Conservation (phyloP, 768 basidiomycete genomes). For the Trametes meyenii region DNA sequence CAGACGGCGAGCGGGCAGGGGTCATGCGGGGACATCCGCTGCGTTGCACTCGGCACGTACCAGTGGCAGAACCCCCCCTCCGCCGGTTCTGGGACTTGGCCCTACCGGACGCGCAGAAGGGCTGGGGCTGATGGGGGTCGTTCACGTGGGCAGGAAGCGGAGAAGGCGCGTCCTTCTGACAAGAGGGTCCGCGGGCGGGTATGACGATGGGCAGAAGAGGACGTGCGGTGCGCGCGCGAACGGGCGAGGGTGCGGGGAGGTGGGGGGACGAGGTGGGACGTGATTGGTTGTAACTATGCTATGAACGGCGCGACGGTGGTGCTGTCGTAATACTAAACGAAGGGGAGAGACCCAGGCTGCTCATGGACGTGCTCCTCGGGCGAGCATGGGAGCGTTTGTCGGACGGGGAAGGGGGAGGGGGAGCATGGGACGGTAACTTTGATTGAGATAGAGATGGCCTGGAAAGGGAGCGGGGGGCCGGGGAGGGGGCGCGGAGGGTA, state of each 20-base stretch:
- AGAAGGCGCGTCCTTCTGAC: conserved; percentile 15
- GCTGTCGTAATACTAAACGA: conserved; percentile 10
- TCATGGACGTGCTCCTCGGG: neutral
- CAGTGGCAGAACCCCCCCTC: neutral
- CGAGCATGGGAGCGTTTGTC: conserved; percentile 6
- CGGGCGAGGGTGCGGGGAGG: neutral
- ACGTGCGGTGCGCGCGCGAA: neutral
- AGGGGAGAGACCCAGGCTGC: neutral
- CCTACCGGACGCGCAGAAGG: conserved; percentile 6
- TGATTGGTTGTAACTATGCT: conserved; percentile 11
- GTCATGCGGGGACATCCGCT: conserved; percentile 6
- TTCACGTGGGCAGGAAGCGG: conserved; percentile 15
- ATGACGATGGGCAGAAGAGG: conserved; percentile 1
- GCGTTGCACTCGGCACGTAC: conserved; percentile 1
- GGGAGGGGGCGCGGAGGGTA: conserved; percentile 2
- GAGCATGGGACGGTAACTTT: conserved; percentile 18
- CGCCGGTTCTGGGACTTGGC: conserved; percentile 12
- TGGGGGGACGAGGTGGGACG: neutral
- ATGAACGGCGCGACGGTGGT: neutral
- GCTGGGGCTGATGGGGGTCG: conserved; percentile 11
- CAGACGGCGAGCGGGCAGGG: neutral
- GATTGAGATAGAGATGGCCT: conserved; percentile 25
- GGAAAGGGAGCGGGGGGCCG: conserved; percentile 15
- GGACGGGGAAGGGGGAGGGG: conserved; percentile 8
- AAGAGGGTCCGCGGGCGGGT: conserved; percentile 9